Conservation (phyloP, 306 rosid species). For the Acmispon strigosus region DNA sequence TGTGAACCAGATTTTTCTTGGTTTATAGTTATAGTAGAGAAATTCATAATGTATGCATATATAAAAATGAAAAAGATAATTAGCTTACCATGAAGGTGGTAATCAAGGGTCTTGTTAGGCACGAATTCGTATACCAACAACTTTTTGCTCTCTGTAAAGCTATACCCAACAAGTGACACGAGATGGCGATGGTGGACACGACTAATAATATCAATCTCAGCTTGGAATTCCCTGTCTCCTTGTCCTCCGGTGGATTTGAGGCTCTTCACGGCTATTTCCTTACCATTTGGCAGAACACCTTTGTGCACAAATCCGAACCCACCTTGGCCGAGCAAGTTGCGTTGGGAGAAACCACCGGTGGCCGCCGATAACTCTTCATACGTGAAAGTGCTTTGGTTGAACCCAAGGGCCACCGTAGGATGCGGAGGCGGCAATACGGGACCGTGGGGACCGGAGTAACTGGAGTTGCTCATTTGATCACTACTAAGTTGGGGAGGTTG, state of each 20-base stretch:
- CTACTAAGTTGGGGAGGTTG: slow-evolving; percentile 25
- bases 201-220: slow-evolving; percentile 79
- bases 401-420: slow-evolving; percentile 63
- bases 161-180: slow-evolving; percentile 82
- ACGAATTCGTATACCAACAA: slow-evolving; percentile 73
- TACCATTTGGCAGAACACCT: slow-evolving; percentile 81
- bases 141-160: slow-evolving; percentile 39
- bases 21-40: too few species aligned
- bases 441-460: slow-evolving; percentile 50
- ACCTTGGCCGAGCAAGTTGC: slow-evolving; percentile 65
- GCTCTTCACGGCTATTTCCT: slow-evolving; percentile 80
- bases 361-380: slow-evolving; percentile 61
- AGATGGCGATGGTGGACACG: slow-evolving; percentile 94
- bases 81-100: slow-evolving; percentile 67
- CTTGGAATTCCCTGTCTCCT: slow-evolving; percentile 73
- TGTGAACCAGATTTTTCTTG: too few species aligned
- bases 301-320: slow-evolving; percentile 83
- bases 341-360: slow-evolving; percentile 46
- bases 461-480: slow-evolving; percentile 38
- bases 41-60: not conserved
- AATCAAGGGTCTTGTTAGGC: slow-evolving; percentile 73
- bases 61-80: not conserved
- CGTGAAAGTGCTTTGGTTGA: slow-evolving; percentile 61
- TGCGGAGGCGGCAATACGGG: slow-evolving; percentile 66
- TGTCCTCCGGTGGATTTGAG: slow-evolving; percentile 57